A percentile compares a stretch with the other conserved stretches of the same genome.
These are phyloP conservation scores for Talaromyces sp. DNA, from an alignment of 2,329 filamentous ascomycete species.

Conservation along the genomic window DNA sequence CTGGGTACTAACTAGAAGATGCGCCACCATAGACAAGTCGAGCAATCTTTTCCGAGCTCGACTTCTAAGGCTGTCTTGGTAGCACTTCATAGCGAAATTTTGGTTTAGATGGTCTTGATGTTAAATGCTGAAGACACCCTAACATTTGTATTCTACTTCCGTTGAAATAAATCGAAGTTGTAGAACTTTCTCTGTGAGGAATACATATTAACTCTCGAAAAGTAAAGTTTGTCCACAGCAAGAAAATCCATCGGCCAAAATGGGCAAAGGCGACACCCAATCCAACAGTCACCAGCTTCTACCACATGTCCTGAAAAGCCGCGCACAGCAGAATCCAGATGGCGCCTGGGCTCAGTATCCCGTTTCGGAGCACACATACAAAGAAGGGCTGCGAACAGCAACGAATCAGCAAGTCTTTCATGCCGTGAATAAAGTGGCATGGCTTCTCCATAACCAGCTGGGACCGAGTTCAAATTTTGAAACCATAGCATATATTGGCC, in stretches of 20 bases:
- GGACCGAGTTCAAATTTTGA: constrained; percentile 1
- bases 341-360: constrained; percentile 16
- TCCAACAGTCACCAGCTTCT: constrained; percentile 10
- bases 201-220: background rate
- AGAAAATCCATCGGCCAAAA: background rate
- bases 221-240: background rate
- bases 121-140: background rate
- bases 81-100: background rate
- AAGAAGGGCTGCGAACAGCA: constrained; percentile 6
- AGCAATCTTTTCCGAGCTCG: background rate
- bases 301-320: constrained; percentile 1
- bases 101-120: background rate
- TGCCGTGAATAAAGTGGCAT: constrained; percentile 11
- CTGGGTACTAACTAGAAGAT: background rate
- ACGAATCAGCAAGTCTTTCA: constrained; percentile 8
- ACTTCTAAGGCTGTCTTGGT: background rate
- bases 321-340: constrained; percentile 10
- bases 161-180: background rate
- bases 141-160: background rate
- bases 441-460: constrained; percentile 1
- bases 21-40: background rate
- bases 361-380: constrained; percentile 9
- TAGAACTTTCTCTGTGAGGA: background rate
- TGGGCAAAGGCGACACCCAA: constrained; percentile 13
- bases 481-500: constrained; percentile 18